phyloP scores from a whole-genome alignment of 768 basidiomycete genomes.

The Phanerochaete carnosa region DNA sequence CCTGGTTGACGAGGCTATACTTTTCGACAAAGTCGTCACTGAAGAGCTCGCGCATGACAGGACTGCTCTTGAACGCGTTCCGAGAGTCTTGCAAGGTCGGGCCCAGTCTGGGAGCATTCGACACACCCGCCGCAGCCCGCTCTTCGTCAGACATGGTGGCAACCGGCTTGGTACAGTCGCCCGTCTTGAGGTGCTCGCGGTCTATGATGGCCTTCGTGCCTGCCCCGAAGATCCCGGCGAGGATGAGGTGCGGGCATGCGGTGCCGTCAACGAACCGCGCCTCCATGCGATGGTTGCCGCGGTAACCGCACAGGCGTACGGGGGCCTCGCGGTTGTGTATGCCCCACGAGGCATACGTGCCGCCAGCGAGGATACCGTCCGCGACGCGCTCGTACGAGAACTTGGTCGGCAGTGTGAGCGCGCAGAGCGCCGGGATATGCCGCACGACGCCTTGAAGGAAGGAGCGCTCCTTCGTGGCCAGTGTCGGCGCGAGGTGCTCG shows the following conservation, averaged over 20 bases:
- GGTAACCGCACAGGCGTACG: slow-evolving; percentile 54
- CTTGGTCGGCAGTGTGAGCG: slow-evolving; percentile 54
- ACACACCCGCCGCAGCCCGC: slow-evolving; percentile 37
- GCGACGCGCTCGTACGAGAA: slow-evolving; percentile 62
- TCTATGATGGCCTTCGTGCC: slow-evolving; percentile 51
- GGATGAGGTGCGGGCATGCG: slow-evolving; percentile 56
- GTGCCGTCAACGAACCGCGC: slow-evolving; percentile 60
- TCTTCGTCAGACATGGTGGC: slow-evolving; percentile 28
- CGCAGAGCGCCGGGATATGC: slow-evolving; percentile 54
- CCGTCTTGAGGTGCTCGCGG: slow-evolving; percentile 29
- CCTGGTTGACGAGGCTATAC: slow-evolving; percentile 52
- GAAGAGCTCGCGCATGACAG: slow-evolving; percentile 35
- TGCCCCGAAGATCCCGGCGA: slow-evolving; percentile 53
- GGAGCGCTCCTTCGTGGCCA: slow-evolving; percentile 46
- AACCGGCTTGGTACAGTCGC: slow-evolving; percentile 7
- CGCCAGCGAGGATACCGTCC: slow-evolving; percentile 70
- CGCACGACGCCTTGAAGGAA: slow-evolving; percentile 60
- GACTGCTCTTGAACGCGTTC: slow-evolving; percentile 31
- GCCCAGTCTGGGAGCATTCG: slow-evolving; percentile 17
- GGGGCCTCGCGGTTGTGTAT: slow-evolving; percentile 66
- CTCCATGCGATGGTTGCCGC: slow-evolving; percentile 59
- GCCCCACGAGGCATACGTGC: slow-evolving; percentile 69
- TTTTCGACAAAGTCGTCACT: slow-evolving; percentile 43
- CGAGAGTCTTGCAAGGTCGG: slow-evolving; percentile 48
- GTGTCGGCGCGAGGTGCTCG: slow-evolving; percentile 19